phyloP scores from a whole-genome alignment of 208 protist species.

The Porcisia hertigi region DNA sequence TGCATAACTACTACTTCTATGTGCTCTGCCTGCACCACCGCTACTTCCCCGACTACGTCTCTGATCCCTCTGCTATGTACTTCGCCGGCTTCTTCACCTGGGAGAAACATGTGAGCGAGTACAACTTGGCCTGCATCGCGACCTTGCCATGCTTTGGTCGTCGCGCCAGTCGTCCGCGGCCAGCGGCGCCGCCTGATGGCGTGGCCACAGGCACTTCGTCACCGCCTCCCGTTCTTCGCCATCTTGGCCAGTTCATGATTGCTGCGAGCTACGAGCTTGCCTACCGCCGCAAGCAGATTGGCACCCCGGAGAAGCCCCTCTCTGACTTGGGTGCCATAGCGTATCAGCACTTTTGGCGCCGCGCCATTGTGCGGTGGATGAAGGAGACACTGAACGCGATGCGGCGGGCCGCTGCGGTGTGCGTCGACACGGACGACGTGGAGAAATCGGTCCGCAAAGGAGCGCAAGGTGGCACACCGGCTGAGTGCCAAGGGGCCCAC shows the following conservation, averaged over 20 bases:
- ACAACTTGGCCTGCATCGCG: constrained; percentile 99
- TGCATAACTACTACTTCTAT: constrained; percentile 90
- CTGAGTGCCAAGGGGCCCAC: neutral
- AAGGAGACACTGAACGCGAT: constrained; percentile 23
- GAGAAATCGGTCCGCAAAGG: neutral
- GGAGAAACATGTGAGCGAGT: constrained; percentile 95
- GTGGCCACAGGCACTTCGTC: constrained; percentile 1
- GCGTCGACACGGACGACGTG: constrained; percentile 20
- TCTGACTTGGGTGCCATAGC: constrained; percentile 96
- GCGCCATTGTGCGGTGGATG: constrained; percentile 70
- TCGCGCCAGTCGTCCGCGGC: constrained; percentile 9
- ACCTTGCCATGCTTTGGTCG: constrained; percentile 95
- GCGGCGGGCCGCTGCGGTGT: constrained; percentile 14
- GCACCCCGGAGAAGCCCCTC: constrained; percentile 98
- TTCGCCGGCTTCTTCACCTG: constrained; percentile 99
- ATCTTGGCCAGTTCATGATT: constrained; percentile 98
- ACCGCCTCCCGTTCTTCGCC: constrained; percentile 20
- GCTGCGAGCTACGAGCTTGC: constrained; percentile 97
- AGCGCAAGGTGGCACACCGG: neutral
- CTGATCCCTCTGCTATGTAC: constrained; percentile 64
- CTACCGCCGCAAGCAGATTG: constrained; percentile 93
- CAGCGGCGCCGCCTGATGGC: neutral
- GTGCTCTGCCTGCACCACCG: constrained; percentile 80
- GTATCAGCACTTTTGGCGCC: constrained; percentile 93
- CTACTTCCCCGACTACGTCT: constrained; percentile 74